phyloP scores from a whole-genome alignment of 495 filamentous ascomycete genomes.

The Neurospora sp. region DNA sequence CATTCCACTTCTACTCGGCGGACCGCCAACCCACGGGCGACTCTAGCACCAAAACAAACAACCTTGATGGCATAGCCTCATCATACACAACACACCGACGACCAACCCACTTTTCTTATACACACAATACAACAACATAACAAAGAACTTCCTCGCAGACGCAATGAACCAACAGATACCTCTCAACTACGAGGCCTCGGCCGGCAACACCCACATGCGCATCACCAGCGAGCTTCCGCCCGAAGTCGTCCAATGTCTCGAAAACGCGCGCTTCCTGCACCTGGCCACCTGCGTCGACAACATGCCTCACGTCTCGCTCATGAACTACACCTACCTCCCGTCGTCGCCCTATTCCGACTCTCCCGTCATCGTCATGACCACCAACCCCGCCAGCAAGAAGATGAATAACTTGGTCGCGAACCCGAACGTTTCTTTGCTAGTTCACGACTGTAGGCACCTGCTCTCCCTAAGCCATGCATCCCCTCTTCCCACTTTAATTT shows the following conservation, averaged over 20 bases:
- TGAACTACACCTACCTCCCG: conserved; percentile 98
- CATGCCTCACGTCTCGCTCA: conserved; percentile 86
- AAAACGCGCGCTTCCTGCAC: conserved; percentile 95
- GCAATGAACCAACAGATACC: conserved; percentile 44
- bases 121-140: neutral
- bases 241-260: conserved; percentile 81
- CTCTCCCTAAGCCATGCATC: neutral
- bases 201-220: conserved; percentile 59
- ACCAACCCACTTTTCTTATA: neutral
- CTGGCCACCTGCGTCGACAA: conserved; percentile 79
- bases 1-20: neutral
- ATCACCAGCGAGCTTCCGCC: conserved; percentile 58
- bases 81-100: neutral
- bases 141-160: neutral
- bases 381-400: conserved; percentile 79
- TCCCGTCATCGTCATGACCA: conserved; percentile 88
- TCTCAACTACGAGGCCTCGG: conserved; percentile 67
- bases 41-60: neutral
- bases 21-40: neutral
- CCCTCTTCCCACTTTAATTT: neutral
- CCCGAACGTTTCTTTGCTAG: conserved; percentile 85
- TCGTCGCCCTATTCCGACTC: conserved; percentile 58
- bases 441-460: conserved; percentile 72
- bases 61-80: neutral
- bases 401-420: conserved; percentile 79